Evolutionary conservation across 164 flowering plant genomes (phyloP).

Genomic region (Euptelea pleiosperma): DNA sequence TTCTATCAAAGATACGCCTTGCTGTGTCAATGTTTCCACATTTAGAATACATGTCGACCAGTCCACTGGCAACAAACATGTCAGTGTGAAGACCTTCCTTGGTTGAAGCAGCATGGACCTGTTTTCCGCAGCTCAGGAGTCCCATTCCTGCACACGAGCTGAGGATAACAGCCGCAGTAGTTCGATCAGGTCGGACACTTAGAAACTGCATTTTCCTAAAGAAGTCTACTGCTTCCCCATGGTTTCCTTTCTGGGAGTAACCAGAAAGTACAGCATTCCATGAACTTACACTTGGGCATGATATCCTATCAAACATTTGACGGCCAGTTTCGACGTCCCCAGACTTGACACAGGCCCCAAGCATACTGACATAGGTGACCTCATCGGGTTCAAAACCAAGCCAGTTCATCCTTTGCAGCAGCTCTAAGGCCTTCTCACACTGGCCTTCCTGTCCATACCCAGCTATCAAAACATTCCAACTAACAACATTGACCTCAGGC

Average conservation of each 20-base stretch:
- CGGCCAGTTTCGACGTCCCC: conserved; percentile 55
- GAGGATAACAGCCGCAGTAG: conserved; percentile 57
- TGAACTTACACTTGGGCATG: conserved; percentile 50
- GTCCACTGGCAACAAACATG: conserved; percentile 64
- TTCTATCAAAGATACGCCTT: conserved; percentile 36
- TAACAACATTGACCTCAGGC: conserved; percentile 40
- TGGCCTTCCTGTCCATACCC: conserved; percentile 53
- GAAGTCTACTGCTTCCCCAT: conserved; percentile 52
- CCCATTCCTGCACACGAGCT: conserved; percentile 68
- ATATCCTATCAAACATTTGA: conserved; percentile 42
- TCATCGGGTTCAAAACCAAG: conserved; percentile 61
- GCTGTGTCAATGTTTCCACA: conserved; percentile 50
- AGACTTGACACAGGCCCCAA: conserved; percentile 57
- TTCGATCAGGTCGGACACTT: conserved; percentile 50
- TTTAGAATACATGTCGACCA: conserved; percentile 70
- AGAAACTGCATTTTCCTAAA: conserved; percentile 77
- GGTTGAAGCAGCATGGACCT: conserved; percentile 58
- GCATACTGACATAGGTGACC: conserved; percentile 57
- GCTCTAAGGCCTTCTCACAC: conserved; percentile 40
- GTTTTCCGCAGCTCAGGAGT: conserved; percentile 60
- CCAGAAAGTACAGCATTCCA: conserved; percentile 85
- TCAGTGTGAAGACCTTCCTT: conserved; percentile 39
- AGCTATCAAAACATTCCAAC: conserved; percentile 79
- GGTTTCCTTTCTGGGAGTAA: conserved; percentile 47
- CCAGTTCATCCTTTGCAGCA: conserved; percentile 40